Conservation (phyloP, 1,284 basidiomycete genomes). For the Somion occarium region DNA sequence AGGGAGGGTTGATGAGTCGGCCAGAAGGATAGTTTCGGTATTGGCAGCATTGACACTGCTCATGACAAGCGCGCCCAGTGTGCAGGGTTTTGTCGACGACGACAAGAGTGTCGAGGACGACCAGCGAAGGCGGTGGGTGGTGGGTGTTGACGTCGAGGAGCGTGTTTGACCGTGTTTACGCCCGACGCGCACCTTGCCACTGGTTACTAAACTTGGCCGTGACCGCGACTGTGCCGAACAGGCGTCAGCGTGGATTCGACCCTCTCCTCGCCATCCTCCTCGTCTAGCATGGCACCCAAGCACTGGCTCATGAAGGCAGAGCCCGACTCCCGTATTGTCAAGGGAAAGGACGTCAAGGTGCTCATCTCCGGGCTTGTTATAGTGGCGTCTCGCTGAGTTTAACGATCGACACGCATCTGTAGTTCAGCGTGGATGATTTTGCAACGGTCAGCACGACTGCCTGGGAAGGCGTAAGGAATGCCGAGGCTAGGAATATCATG, state of each 20-base stretch:
- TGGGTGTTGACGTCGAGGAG: background rate
- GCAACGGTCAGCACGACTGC: conserved; percentile 68
- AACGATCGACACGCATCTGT: background rate
- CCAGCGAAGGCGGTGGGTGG: background rate
- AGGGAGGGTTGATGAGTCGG: background rate
- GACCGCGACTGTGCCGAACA: background rate
- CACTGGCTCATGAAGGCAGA: conserved; percentile 92
- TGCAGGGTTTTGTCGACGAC: background rate
- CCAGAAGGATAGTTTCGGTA: background rate
- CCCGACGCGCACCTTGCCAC: background rate
- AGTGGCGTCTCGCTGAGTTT: background rate
- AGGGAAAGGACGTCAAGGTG: conserved; percentile 89
- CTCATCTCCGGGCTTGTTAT: background rate
- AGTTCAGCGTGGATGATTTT: conserved; percentile 93
- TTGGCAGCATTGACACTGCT: conserved; percentile 6
- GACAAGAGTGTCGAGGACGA: background rate
- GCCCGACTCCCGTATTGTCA: conserved; percentile 82
- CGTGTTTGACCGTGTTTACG: conserved; percentile 1
- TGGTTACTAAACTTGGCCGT: background rate
- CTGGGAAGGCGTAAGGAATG: conserved; percentile 93
- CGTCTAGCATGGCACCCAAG: conserved; percentile 17
- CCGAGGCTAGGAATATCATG: conserved; percentile 91
- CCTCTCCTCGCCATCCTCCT: background rate
- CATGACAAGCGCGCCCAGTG: conserved; percentile 1
- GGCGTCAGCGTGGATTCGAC: too few species aligned